Base-by-base conservation (phyloP, 768 basidiomycete species). In the Collybia mongolica region DNA sequence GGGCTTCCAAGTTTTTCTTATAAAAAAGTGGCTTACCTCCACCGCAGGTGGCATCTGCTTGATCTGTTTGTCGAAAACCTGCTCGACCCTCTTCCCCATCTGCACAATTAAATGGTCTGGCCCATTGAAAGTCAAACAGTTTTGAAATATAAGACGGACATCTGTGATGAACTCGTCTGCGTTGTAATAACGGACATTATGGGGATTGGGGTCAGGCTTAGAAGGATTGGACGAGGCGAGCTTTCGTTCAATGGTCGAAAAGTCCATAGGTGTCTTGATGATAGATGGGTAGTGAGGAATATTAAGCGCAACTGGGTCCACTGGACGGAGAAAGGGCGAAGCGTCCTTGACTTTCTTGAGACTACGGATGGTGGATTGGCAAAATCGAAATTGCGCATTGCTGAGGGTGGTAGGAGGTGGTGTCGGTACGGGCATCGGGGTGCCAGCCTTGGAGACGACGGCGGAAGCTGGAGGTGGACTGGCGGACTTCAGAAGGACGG, bases 241-340 rank as follows among this genome's bases (percentile, higher is more conserved):
- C 71, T 98, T 97, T 60, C 82, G 82, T 70, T 98, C 96, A 51
- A 98, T 82, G 39, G 96, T 97, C 2, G 84, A 79, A 40, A 99
- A 79, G 65, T 98, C 97, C 92, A 98, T 98, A 0, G 97, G 97
- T 22, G 78, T 81, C 62, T 86, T 90, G 70, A 99, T 82, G 63
- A 98, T 83, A 39, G 77, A 77, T 29, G 81, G 81, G 60, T 99
- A 99, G 65, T 96, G 93, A 7, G 93, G 96, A 53, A 92, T 83
- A 53, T 82, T 83, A 58, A 93, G 73, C 6, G 83, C 87, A 57
- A 94, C 79, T 18, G 86, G 79, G 66, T 99, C 97, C 49, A 99
- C 97, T 17, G 97, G 94, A 44, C 75, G 76, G 46, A 88, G 68
- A 72, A 99, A 99, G 1, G 93, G 84, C 1, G 65, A 62, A 0